phyloP scores from a whole-genome alignment of 1,284 basidiomycete species.

The Pseudozyma sp. region DNA sequence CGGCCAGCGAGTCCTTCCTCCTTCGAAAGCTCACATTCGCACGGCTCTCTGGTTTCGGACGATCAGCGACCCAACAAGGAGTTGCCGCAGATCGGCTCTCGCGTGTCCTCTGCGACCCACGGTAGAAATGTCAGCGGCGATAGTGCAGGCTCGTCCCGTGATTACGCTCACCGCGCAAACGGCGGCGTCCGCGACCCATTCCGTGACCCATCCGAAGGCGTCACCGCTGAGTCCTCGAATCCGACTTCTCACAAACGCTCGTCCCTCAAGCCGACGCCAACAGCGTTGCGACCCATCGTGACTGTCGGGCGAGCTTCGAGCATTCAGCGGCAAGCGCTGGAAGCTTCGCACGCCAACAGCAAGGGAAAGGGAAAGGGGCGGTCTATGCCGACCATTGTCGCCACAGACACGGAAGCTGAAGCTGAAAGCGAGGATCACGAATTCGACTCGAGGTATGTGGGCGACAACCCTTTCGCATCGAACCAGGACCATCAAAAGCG shows the following conservation, averaged over 20 bases:
- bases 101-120: constrained; percentile 22
- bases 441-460: neutral
- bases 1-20: constrained; percentile 33
- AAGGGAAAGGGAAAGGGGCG: constrained; percentile 33
- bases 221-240: neutral
- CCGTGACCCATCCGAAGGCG: constrained; percentile 29
- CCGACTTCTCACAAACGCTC: constrained; percentile 9
- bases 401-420: constrained; percentile 49
- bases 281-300: constrained; percentile 49
- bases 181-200: constrained; percentile 31
- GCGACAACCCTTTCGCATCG: constrained; percentile 33
- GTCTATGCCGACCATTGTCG: constrained; percentile 52
- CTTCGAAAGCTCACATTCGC: constrained; percentile 30
- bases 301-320: constrained; percentile 54
- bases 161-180: neutral
- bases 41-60: constrained; percentile 25
- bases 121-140: constrained; percentile 10
- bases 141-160: constrained; percentile 7
- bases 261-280: constrained; percentile 41
- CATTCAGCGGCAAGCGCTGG: constrained; percentile 39
- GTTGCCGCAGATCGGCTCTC: constrained; percentile 41
- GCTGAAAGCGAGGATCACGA: constrained; percentile 4
- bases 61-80: constrained; percentile 36
- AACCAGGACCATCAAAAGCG: constrained; percentile 16
- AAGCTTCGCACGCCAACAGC: constrained; percentile 15